These are phyloP conservation scores for Iodosphaeria phyllophila DNA, from an alignment of 2,329 filamentous ascomycete genomes.

Conservation along the genomic window DNA sequence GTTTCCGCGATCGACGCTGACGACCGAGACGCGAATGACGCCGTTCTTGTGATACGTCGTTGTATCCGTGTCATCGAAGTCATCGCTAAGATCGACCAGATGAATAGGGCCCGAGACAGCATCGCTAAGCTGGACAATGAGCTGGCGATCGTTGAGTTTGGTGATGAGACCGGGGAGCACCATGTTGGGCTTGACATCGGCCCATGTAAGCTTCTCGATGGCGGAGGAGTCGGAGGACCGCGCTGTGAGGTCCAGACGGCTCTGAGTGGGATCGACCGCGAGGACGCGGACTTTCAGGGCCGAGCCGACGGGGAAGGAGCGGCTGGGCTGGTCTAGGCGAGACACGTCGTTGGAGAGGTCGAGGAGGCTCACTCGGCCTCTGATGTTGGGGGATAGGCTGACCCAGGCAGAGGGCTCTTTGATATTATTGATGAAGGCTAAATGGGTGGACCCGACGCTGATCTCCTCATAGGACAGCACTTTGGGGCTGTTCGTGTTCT, in stretches of 20 bases:
- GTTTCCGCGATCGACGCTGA: constrained; percentile 63
- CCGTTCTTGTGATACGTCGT: constrained; percentile 65
- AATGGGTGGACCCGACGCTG: constrained; percentile 47
- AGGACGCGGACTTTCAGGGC: constrained; percentile 68
- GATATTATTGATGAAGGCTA: constrained; percentile 86
- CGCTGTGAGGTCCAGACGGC: constrained; percentile 69
- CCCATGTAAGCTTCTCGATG: constrained; percentile 42
- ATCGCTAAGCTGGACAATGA: constrained; percentile 75
- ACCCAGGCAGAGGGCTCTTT: constrained; percentile 70
- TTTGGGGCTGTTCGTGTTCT: constrained; percentile 19
- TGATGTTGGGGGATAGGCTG: constrained; percentile 72
- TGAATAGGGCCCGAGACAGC: constrained; percentile 62
- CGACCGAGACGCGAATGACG: constrained; percentile 70
- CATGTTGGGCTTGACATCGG: constrained; percentile 58
- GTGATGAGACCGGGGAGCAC: constrained; percentile 70
- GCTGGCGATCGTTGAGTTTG: constrained; percentile 65
- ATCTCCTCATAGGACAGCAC: constrained; percentile 56
- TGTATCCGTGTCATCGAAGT: constrained; percentile 67
- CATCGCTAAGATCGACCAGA: constrained; percentile 68
- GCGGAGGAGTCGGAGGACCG: constrained; percentile 41
- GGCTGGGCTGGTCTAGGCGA: constrained; percentile 52
- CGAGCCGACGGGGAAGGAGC: constrained; percentile 78
- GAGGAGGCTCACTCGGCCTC: constrained; percentile 64
- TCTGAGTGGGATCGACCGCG: constrained; percentile 51
- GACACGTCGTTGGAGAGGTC: constrained; percentile 80